A percentile compares a stretch with the other conserved stretches of the same genome.
Conservation (phyloP, 208 protist genomes). For the Leishmania mexicana region DNA sequence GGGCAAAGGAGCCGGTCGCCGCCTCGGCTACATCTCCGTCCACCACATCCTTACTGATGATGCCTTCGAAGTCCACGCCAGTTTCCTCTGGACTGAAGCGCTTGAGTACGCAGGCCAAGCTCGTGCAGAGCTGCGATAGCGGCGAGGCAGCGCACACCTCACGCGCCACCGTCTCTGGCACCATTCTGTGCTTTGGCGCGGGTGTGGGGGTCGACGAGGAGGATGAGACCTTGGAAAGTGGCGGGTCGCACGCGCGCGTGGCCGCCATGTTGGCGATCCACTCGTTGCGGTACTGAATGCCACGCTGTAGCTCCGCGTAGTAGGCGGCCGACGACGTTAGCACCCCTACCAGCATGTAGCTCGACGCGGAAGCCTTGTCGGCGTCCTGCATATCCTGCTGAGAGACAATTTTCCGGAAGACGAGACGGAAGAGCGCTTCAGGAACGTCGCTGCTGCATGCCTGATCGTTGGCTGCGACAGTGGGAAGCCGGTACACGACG, state of each 20-base stretch:
- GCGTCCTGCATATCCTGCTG: not conserved
- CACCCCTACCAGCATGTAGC: constrained; percentile 77
- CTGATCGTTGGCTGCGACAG: constrained; percentile 4
- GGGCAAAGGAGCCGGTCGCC: not conserved
- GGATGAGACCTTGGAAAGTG: not conserved
- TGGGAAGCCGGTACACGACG: constrained; percentile 70
- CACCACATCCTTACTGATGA: not conserved
- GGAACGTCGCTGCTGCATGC: constrained; percentile 12
- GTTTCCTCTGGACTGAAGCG: constrained; percentile 20
- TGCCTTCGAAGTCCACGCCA: not conserved
- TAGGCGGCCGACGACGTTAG: constrained; percentile 61
- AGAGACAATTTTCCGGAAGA: constrained; percentile 79
- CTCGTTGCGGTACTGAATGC: constrained; percentile 24
- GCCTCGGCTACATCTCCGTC: not conserved
- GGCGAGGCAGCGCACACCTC: constrained; percentile 22
- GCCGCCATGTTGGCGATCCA: constrained; percentile 16
- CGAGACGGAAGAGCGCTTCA: constrained; percentile 69
- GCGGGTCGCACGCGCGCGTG: constrained; percentile 1
- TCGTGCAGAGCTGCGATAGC: constrained; percentile 28
- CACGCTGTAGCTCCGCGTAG: constrained; percentile 35
- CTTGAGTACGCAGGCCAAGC: constrained; percentile 25
- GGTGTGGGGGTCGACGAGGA: not conserved
- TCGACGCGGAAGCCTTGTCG: constrained; percentile 32
- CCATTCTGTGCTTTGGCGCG: not conserved
- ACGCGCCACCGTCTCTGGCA: constrained; percentile 25